Percentiles rank a stretch among this genome's conserved stretches.
Conservation (phyloP, 2,329 filamentous ascomycete species). For the Chrysosporium keratinophilum region DNA sequence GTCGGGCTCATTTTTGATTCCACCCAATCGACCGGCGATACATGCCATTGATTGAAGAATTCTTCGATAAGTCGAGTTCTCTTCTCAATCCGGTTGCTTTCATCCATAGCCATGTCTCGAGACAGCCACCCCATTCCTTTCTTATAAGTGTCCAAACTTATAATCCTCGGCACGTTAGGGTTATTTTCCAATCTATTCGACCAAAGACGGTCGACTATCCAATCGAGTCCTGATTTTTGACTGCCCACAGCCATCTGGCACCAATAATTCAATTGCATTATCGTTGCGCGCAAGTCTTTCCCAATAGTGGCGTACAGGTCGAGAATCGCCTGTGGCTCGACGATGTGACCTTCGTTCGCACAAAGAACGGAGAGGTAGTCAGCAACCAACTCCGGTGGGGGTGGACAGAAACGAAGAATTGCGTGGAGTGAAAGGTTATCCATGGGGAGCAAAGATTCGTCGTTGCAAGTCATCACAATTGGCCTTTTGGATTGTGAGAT, state of each 20-base stretch:
- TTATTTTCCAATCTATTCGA: conserved; percentile 58
- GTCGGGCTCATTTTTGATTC: conserved; percentile 17
- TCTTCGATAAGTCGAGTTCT: conserved; percentile 57
- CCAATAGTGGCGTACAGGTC: conserved; percentile 59
- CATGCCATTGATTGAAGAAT: conserved; percentile 55
- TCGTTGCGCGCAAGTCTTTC: conserved; percentile 65
- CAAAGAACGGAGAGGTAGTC: conserved; percentile 76
- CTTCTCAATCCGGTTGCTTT: conserved; percentile 33
- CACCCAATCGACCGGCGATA: conserved; percentile 53
- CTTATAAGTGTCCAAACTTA: conserved; percentile 70
- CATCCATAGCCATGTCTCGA: conserved; percentile 46
- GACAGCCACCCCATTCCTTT: conserved; percentile 66
- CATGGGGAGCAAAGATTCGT: conserved; percentile 71
- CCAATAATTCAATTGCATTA: conserved; percentile 87
- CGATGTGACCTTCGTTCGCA: conserved; percentile 76
- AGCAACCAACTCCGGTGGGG: conserved; percentile 56
- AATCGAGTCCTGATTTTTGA: conserved; percentile 74
- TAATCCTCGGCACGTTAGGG: conserved; percentile 60
- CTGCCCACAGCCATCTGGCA: conserved; percentile 94
- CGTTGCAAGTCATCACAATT: conserved; percentile 89
- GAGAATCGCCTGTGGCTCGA: conserved; percentile 56
- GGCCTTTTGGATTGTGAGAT: conserved; percentile 79
- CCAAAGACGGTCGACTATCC: conserved; percentile 74
- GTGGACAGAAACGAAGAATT: conserved; percentile 63
- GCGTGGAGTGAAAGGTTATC: conserved; percentile 69